These are phyloP conservation scores for Acanthamoeba lugdunensis DNA, from an alignment of 208 protist genomes.

Conservation along the genomic window DNA sequence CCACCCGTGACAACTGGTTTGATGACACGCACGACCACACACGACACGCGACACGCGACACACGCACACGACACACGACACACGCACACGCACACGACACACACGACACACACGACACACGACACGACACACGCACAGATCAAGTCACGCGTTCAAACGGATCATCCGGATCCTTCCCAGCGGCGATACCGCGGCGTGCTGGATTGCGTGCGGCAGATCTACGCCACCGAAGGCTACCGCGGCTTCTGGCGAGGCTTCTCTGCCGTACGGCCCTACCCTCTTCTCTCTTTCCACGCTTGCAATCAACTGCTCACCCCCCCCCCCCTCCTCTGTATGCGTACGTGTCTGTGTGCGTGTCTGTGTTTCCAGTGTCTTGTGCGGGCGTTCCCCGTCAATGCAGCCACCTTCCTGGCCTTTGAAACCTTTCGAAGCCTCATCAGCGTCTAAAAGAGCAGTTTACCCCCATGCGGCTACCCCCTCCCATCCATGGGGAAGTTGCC, in stretches of 20 bases:
- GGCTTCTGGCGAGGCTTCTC: conserved; percentile 74
- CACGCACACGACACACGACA: neutral
- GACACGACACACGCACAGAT: neutral
- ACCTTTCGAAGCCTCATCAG: conserved; percentile 22
- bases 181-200: conserved; percentile 37
- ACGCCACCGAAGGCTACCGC: neutral
- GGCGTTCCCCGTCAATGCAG: conserved; percentile 66
- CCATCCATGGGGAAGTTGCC: too few species aligned
- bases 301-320: neutral
- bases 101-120: neutral
- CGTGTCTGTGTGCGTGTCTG: neutral
- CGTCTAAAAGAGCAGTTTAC: too few species aligned
- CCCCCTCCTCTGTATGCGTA: neutral
- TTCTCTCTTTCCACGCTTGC: neutral
- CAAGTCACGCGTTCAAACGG: conserved; percentile 56
- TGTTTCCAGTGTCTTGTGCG: conserved; percentile 13
- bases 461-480: too few species aligned
- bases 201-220: conserved; percentile 67
- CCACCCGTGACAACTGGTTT: neutral
- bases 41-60: neutral
- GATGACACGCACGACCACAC: too few species aligned
- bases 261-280: neutral
- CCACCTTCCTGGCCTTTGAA: conserved; percentile 71
- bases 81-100: neutral
- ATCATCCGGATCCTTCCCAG: conserved; percentile 4